These are phyloP conservation scores for Wakefieldia striispora DNA, from an alignment of 768 basidiomycete species.

Conservation along the genomic window DNA sequence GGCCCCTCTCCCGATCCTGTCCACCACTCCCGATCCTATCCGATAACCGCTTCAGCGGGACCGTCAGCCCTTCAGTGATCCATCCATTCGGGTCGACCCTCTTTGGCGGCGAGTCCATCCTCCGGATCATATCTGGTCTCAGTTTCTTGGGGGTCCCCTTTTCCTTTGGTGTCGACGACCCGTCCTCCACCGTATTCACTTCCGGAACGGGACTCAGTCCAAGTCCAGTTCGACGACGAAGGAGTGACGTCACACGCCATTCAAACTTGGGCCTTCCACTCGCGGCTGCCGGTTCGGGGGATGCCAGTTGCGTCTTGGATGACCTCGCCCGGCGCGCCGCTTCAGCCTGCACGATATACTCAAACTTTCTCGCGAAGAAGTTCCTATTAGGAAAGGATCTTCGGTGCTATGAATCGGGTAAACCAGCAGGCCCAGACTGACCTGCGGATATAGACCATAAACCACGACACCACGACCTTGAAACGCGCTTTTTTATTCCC, in stretches of 20 bases:
- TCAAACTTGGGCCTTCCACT: slow-evolving; percentile 20
- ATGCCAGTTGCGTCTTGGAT: slow-evolving; percentile 20
- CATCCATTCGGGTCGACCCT: slow-evolving; percentile 73
- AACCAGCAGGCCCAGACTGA: slow-evolving; percentile 21
- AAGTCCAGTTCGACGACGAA: slow-evolving; percentile 29
- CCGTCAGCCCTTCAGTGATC: slow-evolving; percentile 48
- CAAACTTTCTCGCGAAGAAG: slow-evolving; percentile 70
- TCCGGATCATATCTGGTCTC: slow-evolving; percentile 72
- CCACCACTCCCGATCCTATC: slow-evolving; percentile 1
- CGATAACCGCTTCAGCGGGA: slow-evolving; percentile 22
- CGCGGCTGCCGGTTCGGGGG: slow-evolving; percentile 15
- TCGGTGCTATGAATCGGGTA: too few species aligned
- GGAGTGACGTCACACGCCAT: slow-evolving; percentile 32
- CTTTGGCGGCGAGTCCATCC: slow-evolving; percentile 66
- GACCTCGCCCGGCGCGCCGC: slow-evolving; percentile 29
- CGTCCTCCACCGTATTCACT: slow-evolving; percentile 15
- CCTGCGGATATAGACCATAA: slow-evolving; percentile 79
- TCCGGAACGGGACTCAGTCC: slow-evolving; percentile 29
- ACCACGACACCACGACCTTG: slow-evolving; percentile 79
- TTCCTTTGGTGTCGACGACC: slow-evolving; percentile 9
- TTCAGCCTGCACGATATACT: slow-evolving; percentile 50
- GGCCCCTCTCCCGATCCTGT: slow-evolving; percentile 3
- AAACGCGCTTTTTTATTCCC: not conserved
- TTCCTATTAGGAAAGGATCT: slow-evolving; percentile 38
- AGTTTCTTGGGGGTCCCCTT: slow-evolving; percentile 36